These are phyloP conservation scores for Plasmodium cynomolgi DNA, from an alignment of 169 alveolate species.

Conservation along the genomic window DNA sequence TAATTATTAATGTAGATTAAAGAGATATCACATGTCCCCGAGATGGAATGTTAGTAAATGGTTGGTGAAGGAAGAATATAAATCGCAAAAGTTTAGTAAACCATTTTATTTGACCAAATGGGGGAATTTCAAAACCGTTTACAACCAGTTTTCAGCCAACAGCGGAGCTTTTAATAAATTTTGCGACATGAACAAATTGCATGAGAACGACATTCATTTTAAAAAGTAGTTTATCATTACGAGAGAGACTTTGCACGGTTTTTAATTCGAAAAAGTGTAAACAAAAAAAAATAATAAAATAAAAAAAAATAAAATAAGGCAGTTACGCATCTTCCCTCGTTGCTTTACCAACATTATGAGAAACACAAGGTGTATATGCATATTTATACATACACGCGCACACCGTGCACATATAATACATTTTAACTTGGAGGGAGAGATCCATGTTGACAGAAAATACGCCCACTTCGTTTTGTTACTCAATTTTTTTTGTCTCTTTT, in stretches of 20 bases:
- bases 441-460: not conserved
- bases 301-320: not conserved
- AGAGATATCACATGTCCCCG: constrained; percentile 77
- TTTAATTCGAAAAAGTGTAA: constrained; percentile 4
- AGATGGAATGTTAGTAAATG: constrained; percentile 76
- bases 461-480: constrained; percentile 2
- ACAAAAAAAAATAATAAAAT: too few species aligned
- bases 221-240: constrained; percentile 23
- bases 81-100: constrained; percentile 62
- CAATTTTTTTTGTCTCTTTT: not conserved
- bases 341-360: not conserved
- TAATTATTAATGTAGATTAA: constrained; percentile 61
- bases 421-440: not conserved
- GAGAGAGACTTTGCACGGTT: not conserved
- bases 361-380: not conserved
- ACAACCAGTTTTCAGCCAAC: constrained; percentile 1
- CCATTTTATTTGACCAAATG: constrained; percentile 75
- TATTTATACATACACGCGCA: not conserved
- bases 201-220: constrained; percentile 28
- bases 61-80: constrained; percentile 72
- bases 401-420: not conserved
- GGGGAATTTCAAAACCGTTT: constrained; percentile 71
- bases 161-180: constrained; percentile 65
- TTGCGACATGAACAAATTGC: constrained; percentile 69
- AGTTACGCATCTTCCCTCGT: not conserved